Percentiles rank a stretch among this genome's conserved stretches.
phyloP scores from a whole-genome alignment of 495 filamentous ascomycete genomes.

The Daldinia grandis region DNA sequence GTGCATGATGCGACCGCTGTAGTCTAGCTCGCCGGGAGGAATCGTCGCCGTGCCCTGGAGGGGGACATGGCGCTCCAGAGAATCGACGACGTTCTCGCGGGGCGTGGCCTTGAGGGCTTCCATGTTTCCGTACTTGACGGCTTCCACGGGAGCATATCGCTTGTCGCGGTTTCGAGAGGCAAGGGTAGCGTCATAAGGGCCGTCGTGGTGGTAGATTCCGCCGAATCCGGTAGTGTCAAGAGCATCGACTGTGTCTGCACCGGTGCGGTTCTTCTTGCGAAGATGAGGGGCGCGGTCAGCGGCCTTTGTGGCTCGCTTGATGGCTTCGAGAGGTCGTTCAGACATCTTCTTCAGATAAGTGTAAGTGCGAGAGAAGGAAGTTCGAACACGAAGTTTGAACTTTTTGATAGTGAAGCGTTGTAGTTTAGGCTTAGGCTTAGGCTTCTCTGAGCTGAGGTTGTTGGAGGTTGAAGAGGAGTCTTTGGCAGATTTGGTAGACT shows the following conservation, averaged over 20 bases:
- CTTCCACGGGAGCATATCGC: slow-evolving; percentile 76
- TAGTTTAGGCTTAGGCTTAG: not conserved
- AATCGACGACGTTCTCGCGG: slow-evolving; percentile 77
- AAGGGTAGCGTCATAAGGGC: slow-evolving; percentile 88
- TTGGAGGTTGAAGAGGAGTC: not conserved
- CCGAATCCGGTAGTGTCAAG: slow-evolving; percentile 69
- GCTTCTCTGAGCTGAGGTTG: not conserved
- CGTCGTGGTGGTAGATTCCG: slow-evolving; percentile 84
- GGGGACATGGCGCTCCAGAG: slow-evolving; percentile 77
- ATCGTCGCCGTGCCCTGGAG: slow-evolving; percentile 82
- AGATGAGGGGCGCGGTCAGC: slow-evolving; percentile 71
- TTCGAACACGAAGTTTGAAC: not conserved
- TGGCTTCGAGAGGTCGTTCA: slow-evolving; percentile 68
- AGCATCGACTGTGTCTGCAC: slow-evolving; percentile 80
- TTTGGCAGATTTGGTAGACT: too few relatives aligned
- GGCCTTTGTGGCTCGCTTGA: slow-evolving; percentile 64
- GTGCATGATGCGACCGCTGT: slow-evolving; percentile 71
- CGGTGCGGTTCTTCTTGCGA: slow-evolving; percentile 67
- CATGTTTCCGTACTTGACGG: slow-evolving; percentile 74
- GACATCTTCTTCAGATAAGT: slow-evolving; percentile 63
- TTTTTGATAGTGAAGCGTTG: not conserved
- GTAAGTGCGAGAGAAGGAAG: not conserved
- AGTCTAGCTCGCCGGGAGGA: slow-evolving; percentile 74
- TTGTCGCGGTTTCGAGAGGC: slow-evolving; percentile 72
- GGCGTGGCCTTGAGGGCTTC: slow-evolving; percentile 88